A percentile compares a stretch with the other conserved stretches of the same genome.
Evolutionary conservation across 129 eudicot species (phyloP).

Genomic region (Helianthus tuberosus): DNA sequence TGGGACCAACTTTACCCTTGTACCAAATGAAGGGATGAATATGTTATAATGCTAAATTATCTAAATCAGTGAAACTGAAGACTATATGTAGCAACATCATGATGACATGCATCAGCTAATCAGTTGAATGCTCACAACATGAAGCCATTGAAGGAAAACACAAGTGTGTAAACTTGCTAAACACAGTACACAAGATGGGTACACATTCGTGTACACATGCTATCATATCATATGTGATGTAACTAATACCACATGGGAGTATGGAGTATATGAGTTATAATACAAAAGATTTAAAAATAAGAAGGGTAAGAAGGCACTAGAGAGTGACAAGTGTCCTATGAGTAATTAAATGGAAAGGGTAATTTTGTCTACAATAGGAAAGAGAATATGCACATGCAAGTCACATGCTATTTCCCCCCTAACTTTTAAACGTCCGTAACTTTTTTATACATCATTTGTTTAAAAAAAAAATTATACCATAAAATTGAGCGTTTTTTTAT

Average conservation of each 20-base stretch:
- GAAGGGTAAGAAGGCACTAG: too few species aligned
- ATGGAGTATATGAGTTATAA: constrained; percentile 29
- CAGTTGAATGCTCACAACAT: neutral
- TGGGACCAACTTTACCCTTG: neutral
- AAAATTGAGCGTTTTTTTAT: too few species aligned
- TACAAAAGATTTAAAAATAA: too few species aligned
- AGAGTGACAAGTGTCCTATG: too few species aligned
- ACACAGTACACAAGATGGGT: neutral
- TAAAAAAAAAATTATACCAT: too few species aligned
- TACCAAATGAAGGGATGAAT: constrained; percentile 1
- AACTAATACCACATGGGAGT: constrained; percentile 6
- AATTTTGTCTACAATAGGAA: too few species aligned
- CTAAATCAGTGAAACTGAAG: constrained; percentile 8
- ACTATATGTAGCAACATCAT: constrained; percentile 9
- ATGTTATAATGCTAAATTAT: constrained; percentile 5
- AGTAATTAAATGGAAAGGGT: too few species aligned
- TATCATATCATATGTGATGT: neutral
- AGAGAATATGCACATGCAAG: too few species aligned
- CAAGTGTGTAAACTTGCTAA: neutral
- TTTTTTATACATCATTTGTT: too few species aligned
- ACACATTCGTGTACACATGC: neutral
- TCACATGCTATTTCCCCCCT: too few species aligned
- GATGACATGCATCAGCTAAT: constrained; percentile 17
- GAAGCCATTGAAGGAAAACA: neutral
- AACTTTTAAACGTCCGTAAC: too few species aligned